Evolutionary conservation across 1,284 basidiomycete genomes (phyloP).

Genomic region (Pyrrhoderma lamaoense): DNA sequence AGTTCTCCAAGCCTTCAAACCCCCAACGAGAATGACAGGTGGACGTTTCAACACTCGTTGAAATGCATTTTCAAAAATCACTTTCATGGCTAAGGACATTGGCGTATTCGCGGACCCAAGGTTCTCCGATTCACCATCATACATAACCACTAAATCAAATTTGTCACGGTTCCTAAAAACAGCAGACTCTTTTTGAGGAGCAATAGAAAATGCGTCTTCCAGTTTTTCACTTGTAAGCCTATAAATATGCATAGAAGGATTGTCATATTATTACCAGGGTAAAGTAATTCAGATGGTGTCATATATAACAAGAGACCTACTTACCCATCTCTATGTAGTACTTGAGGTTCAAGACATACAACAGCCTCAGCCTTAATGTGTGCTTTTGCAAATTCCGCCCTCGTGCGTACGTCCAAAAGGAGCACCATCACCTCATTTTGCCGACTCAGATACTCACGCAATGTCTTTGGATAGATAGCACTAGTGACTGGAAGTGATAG

Average conservation of each 20-base stretch:
- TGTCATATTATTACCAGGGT: neutral
- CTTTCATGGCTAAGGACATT: conserved; percentile 52
- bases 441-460: conserved; percentile 53
- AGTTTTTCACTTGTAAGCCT: conserved; percentile 65
- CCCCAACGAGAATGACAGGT: conserved; percentile 83
- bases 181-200: conserved; percentile 61
- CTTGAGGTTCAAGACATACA: conserved; percentile 81
- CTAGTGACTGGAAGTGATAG: conserved; percentile 45
- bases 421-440: conserved; percentile 54
- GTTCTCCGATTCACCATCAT: conserved; percentile 65
- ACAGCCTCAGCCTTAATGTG: conserved; percentile 66
- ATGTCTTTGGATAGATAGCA: conserved; percentile 51
- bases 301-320: conserved; percentile 24
- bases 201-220: conserved; percentile 71
- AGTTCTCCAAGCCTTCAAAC: conserved; percentile 77
- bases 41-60: conserved; percentile 66
- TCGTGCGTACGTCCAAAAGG: conserved; percentile 75
- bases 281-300: neutral
- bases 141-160: conserved; percentile 88
- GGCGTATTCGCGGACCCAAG: conserved; percentile 47
- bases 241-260: conserved; percentile 8
- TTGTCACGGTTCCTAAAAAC: conserved; percentile 77
- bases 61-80: conserved; percentile 71
- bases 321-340: conserved; percentile 64
- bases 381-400: conserved; percentile 69